Evolutionary conservation across 2,329 filamentous ascomycete species (phyloP).

Genomic region (Massarina eburnea): DNA sequence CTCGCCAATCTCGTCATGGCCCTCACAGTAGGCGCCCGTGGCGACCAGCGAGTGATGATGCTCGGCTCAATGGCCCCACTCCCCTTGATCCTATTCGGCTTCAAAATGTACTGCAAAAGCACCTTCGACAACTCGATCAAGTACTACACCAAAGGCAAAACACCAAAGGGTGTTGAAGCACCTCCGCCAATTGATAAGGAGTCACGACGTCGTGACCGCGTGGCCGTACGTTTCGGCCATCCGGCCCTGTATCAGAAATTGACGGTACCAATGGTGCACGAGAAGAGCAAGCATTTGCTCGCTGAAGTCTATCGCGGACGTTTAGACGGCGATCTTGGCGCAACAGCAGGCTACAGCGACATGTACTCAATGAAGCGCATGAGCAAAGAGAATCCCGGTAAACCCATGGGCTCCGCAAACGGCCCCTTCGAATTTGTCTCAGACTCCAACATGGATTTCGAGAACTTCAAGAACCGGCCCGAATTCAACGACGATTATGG

Average conservation of each 20-base stretch:
- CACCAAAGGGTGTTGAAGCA: constrained; percentile 52
- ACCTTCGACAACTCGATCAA: constrained; percentile 78
- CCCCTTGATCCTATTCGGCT: constrained; percentile 74
- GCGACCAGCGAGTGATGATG: constrained; percentile 52
- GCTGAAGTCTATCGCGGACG: constrained; percentile 85
- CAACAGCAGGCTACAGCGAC: constrained; percentile 77
- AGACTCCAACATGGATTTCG: constrained; percentile 83
- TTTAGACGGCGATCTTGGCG: constrained; percentile 60
- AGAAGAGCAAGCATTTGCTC: constrained; percentile 83
- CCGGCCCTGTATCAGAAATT: constrained; percentile 86
- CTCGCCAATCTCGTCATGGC: constrained; percentile 79
- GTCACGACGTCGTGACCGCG: constrained; percentile 60
- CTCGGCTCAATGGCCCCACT: constrained; percentile 73
- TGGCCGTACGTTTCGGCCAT: constrained; percentile 81
- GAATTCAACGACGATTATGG: constrained; percentile 88
- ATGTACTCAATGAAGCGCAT: constrained; percentile 81
- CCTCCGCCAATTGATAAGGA: constrained; percentile 46
- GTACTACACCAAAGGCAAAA: constrained; percentile 72
- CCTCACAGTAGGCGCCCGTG: constrained; percentile 71
- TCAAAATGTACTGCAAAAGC: constrained; percentile 81
- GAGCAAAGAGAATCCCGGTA: constrained; percentile 61
- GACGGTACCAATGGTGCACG: constrained; percentile 93
- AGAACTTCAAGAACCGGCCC: constrained; percentile 85
- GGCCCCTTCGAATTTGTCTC: constrained; percentile 85
- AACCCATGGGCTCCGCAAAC: constrained; percentile 31